These are phyloP conservation scores for Microbotryomycetes sp. DNA, from an alignment of 1,284 basidiomycete species.

Conservation along the genomic window DNA sequence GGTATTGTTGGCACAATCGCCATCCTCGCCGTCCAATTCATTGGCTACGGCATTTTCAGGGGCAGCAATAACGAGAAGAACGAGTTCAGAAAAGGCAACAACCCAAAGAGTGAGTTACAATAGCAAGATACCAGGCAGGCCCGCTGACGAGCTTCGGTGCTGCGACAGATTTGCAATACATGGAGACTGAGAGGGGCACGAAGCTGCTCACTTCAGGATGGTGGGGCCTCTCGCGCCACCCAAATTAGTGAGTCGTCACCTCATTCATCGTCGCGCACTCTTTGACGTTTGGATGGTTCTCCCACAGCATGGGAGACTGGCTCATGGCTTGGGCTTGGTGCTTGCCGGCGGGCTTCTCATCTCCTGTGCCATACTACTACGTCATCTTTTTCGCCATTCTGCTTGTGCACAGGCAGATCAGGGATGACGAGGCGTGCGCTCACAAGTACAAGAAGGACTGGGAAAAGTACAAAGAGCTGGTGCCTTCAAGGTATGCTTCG, in stretches of 20 bases:
- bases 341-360: slow-evolving; percentile 82
- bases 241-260: slow-evolving; percentile 46
- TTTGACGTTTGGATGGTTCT: background rate
- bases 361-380: slow-evolving; percentile 96
- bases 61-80: slow-evolving; percentile 88
- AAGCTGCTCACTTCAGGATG: slow-evolving; percentile 91
- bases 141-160: background rate
- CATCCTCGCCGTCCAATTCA: slow-evolving; percentile 60
- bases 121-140: too few relatives aligned
- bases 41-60: slow-evolving; percentile 91
- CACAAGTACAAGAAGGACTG: slow-evolving; percentile 85
- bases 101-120: slow-evolving; percentile 65
- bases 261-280: background rate
- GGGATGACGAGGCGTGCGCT: slow-evolving; percentile 88
- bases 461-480: slow-evolving; percentile 68
- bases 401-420: slow-evolving; percentile 78
- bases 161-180: slow-evolving; percentile 52
- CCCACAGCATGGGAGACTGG: slow-evolving; percentile 59
- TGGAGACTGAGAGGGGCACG: slow-evolving; percentile 77
- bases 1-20: slow-evolving; percentile 55
- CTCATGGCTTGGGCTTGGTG: slow-evolving; percentile 92
- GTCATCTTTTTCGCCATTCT: slow-evolving; percentile 77
- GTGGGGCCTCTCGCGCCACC: slow-evolving; percentile 94
- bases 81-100: slow-evolving; percentile 83
- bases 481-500: slow-evolving; percentile 21